Evolutionary conservation across 2,329 filamentous ascomycete species (phyloP).

Genomic region (Colletotrichum gloeosporioides): DNA sequence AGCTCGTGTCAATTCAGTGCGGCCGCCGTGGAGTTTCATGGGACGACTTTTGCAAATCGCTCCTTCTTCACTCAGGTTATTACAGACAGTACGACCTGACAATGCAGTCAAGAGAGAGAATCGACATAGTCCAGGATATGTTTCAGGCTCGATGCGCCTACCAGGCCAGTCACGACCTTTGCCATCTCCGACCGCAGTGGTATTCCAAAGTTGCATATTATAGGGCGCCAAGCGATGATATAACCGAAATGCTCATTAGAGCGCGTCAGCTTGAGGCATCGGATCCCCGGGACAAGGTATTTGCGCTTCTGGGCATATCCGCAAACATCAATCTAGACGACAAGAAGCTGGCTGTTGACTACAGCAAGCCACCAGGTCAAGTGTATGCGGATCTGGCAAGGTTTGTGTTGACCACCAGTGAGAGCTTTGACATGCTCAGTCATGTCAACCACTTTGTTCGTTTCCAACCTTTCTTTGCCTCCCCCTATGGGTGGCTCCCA

Average conservation of each 20-base stretch:
- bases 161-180: not conserved
- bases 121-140: not conserved
- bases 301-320: not conserved
- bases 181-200: fast-evolving
- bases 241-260: not conserved
- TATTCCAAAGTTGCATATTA: not conserved
- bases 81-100: not conserved
- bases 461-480: not conserved
- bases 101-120: not conserved
- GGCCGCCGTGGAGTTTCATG: not conserved
- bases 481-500: not conserved
- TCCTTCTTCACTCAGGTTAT: fast-evolving
- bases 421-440: not conserved
- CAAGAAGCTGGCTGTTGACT: not conserved
- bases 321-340: not conserved
- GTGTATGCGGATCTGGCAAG: not conserved
- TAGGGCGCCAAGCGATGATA: not conserved
- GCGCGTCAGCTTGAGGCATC: not conserved
- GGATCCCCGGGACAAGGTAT: not conserved
- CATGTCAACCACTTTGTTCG: not conserved
- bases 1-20: not conserved
- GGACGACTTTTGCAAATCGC: not conserved
- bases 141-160: not conserved
- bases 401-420: not conserved
- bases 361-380: fast-evolving